Evolutionary conservation across 1,139 yeast genomes (phyloP).

Genomic region (Diutina sp.): DNA sequence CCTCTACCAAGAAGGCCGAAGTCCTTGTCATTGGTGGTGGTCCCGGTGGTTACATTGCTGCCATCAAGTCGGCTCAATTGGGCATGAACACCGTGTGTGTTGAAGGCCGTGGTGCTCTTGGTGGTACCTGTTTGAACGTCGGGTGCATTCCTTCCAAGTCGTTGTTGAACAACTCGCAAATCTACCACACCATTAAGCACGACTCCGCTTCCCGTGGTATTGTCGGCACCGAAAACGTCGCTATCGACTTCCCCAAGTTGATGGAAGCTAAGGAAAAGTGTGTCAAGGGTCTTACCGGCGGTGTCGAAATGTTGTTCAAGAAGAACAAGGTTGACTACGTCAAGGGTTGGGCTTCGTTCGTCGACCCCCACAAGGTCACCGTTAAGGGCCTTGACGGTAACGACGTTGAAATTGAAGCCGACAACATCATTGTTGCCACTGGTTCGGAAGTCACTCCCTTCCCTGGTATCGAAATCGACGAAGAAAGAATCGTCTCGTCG

Average conservation of each 20-base stretch:
- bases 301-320: conserved; percentile 90
- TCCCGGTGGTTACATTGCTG: conserved; percentile 98
- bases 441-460: conserved; percentile 98
- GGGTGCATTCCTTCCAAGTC: conserved; percentile 99
- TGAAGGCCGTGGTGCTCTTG: conserved; percentile 90
- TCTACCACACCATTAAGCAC: conserved; percentile 78
- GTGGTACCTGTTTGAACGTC: conserved; percentile 97
- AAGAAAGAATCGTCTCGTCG: conserved; percentile 91
- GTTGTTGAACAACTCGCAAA: conserved; percentile 83
- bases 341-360: conserved; percentile 87
- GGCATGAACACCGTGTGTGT: conserved; percentile 78
- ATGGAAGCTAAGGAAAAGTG: conserved; percentile 89
- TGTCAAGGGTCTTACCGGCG: conserved; percentile 81
- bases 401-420: conserved; percentile 56
- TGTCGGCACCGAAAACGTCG: conserved; percentile 61
- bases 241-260: conserved; percentile 63
- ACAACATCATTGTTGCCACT: conserved; percentile 89
- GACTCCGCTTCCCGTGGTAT: conserved; percentile 87
- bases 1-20: conserved; percentile 22
- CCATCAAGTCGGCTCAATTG: conserved; percentile 94
- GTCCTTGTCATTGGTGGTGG: conserved; percentile 97
- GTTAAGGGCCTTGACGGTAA: conserved; percentile 85
- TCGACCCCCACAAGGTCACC: conserved; percentile 64
- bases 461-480: conserved; percentile 96
- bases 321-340: conserved; percentile 89